Conservation (phyloP, 352 stramenopile genomes). For the Pythium aquatile region DNA sequence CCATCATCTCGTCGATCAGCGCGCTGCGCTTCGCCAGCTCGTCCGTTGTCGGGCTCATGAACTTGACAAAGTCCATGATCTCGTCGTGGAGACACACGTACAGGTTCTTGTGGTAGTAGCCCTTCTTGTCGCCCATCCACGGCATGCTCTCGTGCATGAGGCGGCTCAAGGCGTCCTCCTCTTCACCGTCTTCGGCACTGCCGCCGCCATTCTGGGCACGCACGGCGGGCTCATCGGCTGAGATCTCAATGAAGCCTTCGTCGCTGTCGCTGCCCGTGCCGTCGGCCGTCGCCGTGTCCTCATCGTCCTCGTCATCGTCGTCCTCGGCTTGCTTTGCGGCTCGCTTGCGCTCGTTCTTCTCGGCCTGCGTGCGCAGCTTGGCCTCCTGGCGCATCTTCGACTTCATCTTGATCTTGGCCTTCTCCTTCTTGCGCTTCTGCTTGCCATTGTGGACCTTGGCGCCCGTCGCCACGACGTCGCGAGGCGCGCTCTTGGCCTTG, state of each 20-base stretch:
- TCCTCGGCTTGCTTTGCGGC: conserved; percentile 19
- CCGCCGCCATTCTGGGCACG: neutral
- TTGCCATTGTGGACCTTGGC: conserved; percentile 41
- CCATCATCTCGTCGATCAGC: conserved; percentile 75
- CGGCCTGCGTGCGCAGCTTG: conserved; percentile 30
- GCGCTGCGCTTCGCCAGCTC: conserved; percentile 70
- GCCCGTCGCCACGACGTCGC: conserved; percentile 40
- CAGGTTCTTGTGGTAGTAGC: conserved; percentile 64
- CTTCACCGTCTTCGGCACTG: conserved; percentile 31
- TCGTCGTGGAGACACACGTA: conserved; percentile 94
- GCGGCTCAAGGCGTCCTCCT: conserved; percentile 26
- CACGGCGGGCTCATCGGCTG: conserved; percentile 6
- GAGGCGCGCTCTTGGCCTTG: conserved; percentile 31
- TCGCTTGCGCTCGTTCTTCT: conserved; percentile 47
- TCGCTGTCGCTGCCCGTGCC: conserved; percentile 19
- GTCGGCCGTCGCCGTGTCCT: conserved; percentile 1
- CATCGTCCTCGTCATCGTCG: conserved; percentile 21
- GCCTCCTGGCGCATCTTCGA: conserved; percentile 46
- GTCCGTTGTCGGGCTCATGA: conserved; percentile 84
- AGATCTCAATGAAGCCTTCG: conserved; percentile 59
- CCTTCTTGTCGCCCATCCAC: conserved; percentile 64
- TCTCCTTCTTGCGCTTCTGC: conserved; percentile 30
- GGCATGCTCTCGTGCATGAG: conserved; percentile 51
- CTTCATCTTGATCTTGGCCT: conserved; percentile 61
- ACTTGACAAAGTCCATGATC: conserved; percentile 93